Evolutionary conservation across 2,329 filamentous ascomycete species (phyloP), one percentile per base, ranked within the genome.

Genomic region (Fusarium azukiicola): DNA sequence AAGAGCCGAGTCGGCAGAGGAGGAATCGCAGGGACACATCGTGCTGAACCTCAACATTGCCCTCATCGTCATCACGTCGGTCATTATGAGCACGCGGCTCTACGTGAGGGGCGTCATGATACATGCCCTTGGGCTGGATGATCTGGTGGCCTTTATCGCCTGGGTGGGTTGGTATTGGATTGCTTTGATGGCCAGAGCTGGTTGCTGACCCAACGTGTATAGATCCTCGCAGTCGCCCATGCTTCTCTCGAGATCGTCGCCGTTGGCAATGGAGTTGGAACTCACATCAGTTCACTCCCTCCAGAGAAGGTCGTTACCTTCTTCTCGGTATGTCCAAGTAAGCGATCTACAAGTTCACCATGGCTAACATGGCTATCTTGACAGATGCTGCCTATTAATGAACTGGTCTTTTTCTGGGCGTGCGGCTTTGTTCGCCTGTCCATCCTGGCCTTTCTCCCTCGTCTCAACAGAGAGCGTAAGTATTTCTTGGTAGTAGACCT

Each of bases 371-470:
- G 4, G 16, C 7, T 7, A 5, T 19, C 21, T 17, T 14, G 42
- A 32, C 27, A 80, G 78, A 21, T 78, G 6, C 32, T 83, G 23
- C 80, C 81, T 9, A 49, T 81, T 40, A 77, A 74, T 17, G 71
- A 79, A 21, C 58, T 83, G 10, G 40, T 83, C 32, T 83, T 81
- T 67, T 72, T 83, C 50, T 21, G 74, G n/a, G 70, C 74, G 2
- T 69, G 66, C 12, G 80, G 81, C 9, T 75, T 83, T 71, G 81
- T 81, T 38, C 76, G 80, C 42, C 64, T 83, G 13, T 83, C 81
- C 7, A 80, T 83, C 38, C 52, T 83, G 23, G 67, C 74, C 23
- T 83, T 71, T 50, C 72, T 83, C 19, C 75, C 80, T 58, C 81
- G 80, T 9, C 58, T 82, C 7, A 75, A 74, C 27, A 75, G 67